Evolutionary conservation across 768 basidiomycete genomes (phyloP), one percentile per base, ranked within the genome.

Genomic region (Crepidotus variabilis): DNA sequence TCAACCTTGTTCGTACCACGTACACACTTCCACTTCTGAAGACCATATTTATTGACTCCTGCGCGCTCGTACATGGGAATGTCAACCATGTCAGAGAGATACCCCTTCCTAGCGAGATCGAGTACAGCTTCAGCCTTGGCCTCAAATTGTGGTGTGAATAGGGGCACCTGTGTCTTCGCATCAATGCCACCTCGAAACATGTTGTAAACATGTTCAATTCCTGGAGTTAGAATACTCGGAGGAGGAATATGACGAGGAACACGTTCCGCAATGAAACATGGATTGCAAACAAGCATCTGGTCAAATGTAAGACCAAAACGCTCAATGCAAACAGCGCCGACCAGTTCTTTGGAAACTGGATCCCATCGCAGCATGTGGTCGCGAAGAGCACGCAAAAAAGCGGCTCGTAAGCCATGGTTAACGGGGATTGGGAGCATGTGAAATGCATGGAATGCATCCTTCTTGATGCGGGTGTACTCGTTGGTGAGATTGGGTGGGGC

Each of bases 361-460:
- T 68, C 67, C 67, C 67, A 68, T 1, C 57, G 57, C 50, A 68
- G 47, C 0, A 64, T 50, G 32, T 67, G 66, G 47, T 66, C 66
- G 8, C 56, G 62, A 7, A 69, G 65, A 23, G 62, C 57, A 6
- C 43, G 24, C 43, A 62, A 52, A 51, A 63, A 69, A 2, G 51
- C 51, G 14, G 62, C 58, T 18, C 65, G 47, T 20, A 57, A 36
- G 20, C 63, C 61, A 60, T 65, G 63, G 51, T 62, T 53, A 6
- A 60, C 14, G 3, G 47, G 54, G 34, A 55, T 55, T 10, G 54
- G 54, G 9, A 59, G 51, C 62, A 63, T 67, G 10, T 65, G 57
- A 22, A 63, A 66, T 24, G 57, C 65, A 54, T 67, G 66, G 32
- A 64, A 65, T 2, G 63, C 52, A 47, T 65, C 66, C 22, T 64